Evolutionary conservation across 306 rosid genomes (phyloP), one percentile per base, ranked within the genome.

Genomic region (Medicago truncatula): DNA sequence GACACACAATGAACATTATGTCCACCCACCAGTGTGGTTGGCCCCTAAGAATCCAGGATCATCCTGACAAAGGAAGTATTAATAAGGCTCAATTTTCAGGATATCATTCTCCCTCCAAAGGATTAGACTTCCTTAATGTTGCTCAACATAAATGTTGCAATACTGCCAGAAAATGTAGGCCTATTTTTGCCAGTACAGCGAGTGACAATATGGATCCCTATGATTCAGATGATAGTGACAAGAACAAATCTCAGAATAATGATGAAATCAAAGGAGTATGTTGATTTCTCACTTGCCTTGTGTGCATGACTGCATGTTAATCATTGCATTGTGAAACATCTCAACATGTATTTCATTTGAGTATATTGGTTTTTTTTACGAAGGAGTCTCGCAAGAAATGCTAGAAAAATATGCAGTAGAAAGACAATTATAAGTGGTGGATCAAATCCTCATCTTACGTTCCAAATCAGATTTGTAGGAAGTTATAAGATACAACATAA

Each of bases 21-120:
- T 90, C 97, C 8, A 84, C 92, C 84, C 85, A 88, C 80, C 96
- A 75, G 74, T 87, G 90, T 75, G 80, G 79, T 78, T 87, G 92
- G 89, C 82, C 90, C 8, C 66, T 86, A 60, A 86, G 88, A 83
- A 76, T 94, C 85, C 96, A 83, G 60, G 89, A 85, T 73, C 84
- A 85, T 57, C 56, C 73, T 11, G 82, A 69, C 57, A 83, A 82
- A 78, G 87, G 82, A 77, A 83, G 78, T 79, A 58, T 82, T 17
- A 75, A 71, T 61, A 87, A 80, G 86, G 83, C 83, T 83, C 82
- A 89, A 40, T 84, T 85, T 81, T 75, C 87, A 8, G 89, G 87
- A 78, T 73, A 78, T 61, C 71, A 65, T 46, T 44, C 80, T 65
- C 85, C 86, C 68, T 86, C 85, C 20, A 81, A 86, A 82, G 87